phyloP scores from a whole-genome alignment of 148 eudicot species.

The Chenopodium quinoa region DNA sequence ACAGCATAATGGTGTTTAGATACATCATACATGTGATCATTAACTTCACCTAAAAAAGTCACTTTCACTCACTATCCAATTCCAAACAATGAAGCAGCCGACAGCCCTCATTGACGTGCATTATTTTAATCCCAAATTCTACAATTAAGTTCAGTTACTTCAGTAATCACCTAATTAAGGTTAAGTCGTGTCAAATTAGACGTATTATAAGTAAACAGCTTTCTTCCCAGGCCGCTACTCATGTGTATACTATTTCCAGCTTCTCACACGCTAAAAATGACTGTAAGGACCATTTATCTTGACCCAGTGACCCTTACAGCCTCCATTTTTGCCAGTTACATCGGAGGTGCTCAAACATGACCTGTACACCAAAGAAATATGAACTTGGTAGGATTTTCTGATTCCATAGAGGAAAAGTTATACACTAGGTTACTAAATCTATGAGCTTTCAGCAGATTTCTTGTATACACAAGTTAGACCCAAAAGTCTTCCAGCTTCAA shows the following conservation, averaged over 20 bases:
- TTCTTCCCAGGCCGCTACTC: background rate
- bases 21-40: background rate
- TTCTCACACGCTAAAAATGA: background rate
- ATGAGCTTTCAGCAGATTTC: background rate
- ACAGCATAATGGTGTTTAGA: background rate
- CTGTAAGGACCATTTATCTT: background rate
- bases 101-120: background rate
- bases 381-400: background rate
- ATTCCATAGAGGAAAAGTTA: background rate
- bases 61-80: background rate
- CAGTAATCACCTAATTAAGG: background rate
- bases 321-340: background rate
- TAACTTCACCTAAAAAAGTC: background rate
- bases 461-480: background rate
- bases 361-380: background rate
- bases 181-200: background rate
- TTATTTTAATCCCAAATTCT: background rate
- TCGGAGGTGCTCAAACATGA: background rate
- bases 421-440: background rate
- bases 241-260: background rate
- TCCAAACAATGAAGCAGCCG: background rate
- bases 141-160: background rate
- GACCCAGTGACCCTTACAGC: background rate
- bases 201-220: background rate
- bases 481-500: slow-evolving; percentile 4